Base-by-base conservation (phyloP, 176 grass and related monocot genomes). In the bread wheat (Triticum aestivum) region DNA sequence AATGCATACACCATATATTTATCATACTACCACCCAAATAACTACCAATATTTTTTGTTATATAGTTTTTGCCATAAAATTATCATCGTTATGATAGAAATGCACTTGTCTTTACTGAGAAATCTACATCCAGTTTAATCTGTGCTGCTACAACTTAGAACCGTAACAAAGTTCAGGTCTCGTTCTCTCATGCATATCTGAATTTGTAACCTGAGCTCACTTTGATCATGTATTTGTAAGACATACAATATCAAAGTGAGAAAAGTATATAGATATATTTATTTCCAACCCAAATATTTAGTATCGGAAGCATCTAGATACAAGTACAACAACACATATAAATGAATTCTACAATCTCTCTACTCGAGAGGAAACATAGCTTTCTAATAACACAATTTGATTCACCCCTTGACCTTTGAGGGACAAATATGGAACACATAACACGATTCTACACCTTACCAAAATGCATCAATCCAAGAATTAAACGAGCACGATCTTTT, bases 341-440 rank as follows among this genome's bases (percentile, higher is more conserved):
- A 32, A 62, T 4, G 69, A 77, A 30, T 91, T 69, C 30, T 85
- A 85, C 15, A 18, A 11, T 61, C n/a, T 75, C 80, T 87, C 74
- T 42, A 24, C 69, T 79, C 67, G 47, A 80, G 80, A 87, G 73
- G 67, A 84, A 75, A 51, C 75, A 80, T 69, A 71, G 9, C 29
- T 58, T 67, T 84, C 49, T 45, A 71, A 45, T 21, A 45, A 24
- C 58, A 90, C 89, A 78, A 83, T 76, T 76, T 76, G 44, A 80
- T 35, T 35, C 42, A 63, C 13, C 56, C 69, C 56, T 62, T 17
- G 37, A 39, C 30, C 70, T 51, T 61, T n/a, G 61, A 52, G 51
- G 62, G 29, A 8, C 27, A 45, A 68, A 69, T 37, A 69, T 21
- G 26, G 26, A 26, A 37, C 44, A 80, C 83, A 30, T 30, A 37